Evolutionary conservation across 2,329 filamentous ascomycete species (phyloP), one percentile per base, ranked within the genome.

Genomic region (Sclerotinia nivalis): DNA sequence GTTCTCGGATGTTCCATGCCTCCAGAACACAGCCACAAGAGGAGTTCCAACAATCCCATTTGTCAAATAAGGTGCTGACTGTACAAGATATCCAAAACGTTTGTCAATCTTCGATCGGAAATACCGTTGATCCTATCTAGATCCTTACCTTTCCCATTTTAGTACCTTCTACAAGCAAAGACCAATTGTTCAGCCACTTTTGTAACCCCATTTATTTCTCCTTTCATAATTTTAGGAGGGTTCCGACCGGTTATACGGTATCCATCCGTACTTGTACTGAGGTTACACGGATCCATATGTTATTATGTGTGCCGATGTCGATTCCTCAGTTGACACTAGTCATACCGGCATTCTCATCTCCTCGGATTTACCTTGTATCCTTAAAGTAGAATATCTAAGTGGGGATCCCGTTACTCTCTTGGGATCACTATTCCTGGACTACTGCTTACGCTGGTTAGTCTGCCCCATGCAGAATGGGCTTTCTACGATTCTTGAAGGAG

Each of bases 1-100:
- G 49, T 56, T 56, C 62, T 66, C 62, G 50, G 62, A 66, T 56
- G 2, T n/a, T 66, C 62, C n/a, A 54, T 31, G 34, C 22, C 59
- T 43, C 47, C 62, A 55, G 18, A 10, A 13, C 47, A 55, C 31
- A 66, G 62, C 62, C 47, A 66, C 47, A 31, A 52, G 18, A 54
- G 18, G 56, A 25, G 34, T 43, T 5, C 40, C 25, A 34, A n/a
- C 12, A 18, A 34, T 56, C 12, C 54, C 54, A 37, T 56, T 56
- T 34, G 54, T 56, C 54, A 56, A 37, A 56, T 56, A 56, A 56
- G 54, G 54, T 56, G 54, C 54, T 56, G 54, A 56, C 54, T 56
- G 22, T 22, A 40, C 10, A 31, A 56, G 20, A 56, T 55, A 31
- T 37, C 18, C 54, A 40, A 25, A 25, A 40, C 18, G 34, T 58